Base-by-base conservation (phyloP, 2,329 filamentous ascomycete species). In the Trichoderma arundinaceum region DNA sequence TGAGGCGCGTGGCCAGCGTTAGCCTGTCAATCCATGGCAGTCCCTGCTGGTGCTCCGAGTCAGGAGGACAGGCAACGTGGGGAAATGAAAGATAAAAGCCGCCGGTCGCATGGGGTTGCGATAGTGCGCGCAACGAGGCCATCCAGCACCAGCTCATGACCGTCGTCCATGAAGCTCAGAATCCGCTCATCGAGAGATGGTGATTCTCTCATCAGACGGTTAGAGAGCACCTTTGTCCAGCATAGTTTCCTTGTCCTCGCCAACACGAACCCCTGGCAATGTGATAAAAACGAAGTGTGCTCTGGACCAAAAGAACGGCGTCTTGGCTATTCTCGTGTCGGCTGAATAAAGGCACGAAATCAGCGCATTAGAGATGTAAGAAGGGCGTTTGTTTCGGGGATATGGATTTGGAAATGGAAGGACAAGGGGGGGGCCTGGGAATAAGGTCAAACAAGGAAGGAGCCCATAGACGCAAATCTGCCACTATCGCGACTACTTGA, bases 391-490 rank as follows among this genome's bases (percentile, higher is more conserved):
- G 57, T 51, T 51, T 62, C 28, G 48, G 43, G 43, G 19, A 60
- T n/a, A 28, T 28, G 32, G 32, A 28, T 22, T 28, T 63, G 17
- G 60, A 43, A 53, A 46, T 54, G 39, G 41, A 46, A 39, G 10
- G 49, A 22, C 59, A 46, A 54, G 49, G 49, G 49, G 49, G 49
- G 28, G 28, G n/a, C 13, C 49, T 46, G 49, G 51, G 49, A 39
- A 35, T 38, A 38, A 33, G 33, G 41, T 53, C 59, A 12, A 62
- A 53, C 38, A 63, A 63, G 59, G 59, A 63, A 63, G 59, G 59
- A 63, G 59, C 49, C 22, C 59, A 28, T 53, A 9, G 48, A 44
- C 35, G 58, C 58, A 51, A 3, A 32, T 35, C 38, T 62, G 59
- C 44, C 41, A 49, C 44, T 49, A 49, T 59, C 56, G 32, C 48